Evolutionary conservation across 2,329 filamentous ascomycete species (phyloP).

Genomic region (Amauroascus niger): DNA sequence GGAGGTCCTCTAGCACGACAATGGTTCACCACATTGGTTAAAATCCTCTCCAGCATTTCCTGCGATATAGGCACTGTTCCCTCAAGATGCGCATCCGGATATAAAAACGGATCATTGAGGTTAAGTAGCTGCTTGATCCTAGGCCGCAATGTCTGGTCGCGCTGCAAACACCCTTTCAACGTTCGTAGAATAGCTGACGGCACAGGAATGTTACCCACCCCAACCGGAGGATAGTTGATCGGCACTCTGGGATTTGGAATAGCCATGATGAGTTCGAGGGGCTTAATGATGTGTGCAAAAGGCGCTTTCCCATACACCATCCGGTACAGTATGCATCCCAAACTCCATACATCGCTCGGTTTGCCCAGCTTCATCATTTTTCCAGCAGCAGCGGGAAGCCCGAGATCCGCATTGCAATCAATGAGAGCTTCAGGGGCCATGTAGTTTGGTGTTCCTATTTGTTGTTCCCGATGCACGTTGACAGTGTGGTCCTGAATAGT

Average conservation of each 20-base stretch:
- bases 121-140: constrained; percentile 49
- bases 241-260: constrained; percentile 43
- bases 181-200: constrained; percentile 48
- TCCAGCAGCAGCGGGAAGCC: constrained; percentile 38
- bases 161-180: constrained; percentile 49
- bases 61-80: constrained; percentile 45
- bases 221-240: constrained; percentile 39
- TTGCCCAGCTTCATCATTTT: constrained; percentile 95
- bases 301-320: constrained; percentile 97
- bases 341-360: constrained; percentile 87
- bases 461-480: constrained; percentile 91
- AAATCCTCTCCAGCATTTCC: constrained; percentile 51
- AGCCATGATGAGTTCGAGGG: constrained; percentile 64
- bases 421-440: constrained; percentile 94
- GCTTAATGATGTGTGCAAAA: constrained; percentile 83
- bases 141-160: constrained; percentile 48
- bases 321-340: constrained; percentile 94
- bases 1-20: constrained; percentile 49
- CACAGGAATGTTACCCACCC: constrained; percentile 42
- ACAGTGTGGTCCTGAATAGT: constrained; percentile 95
- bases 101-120: constrained; percentile 48
- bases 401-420: constrained; percentile 63
- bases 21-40: constrained; percentile 51
- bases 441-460: constrained; percentile 94
- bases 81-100: constrained; percentile 44